These are phyloP conservation scores for Sclerotinia nivalis DNA, from an alignment of 2,329 filamentous ascomycete genomes.

Conservation along the genomic window DNA sequence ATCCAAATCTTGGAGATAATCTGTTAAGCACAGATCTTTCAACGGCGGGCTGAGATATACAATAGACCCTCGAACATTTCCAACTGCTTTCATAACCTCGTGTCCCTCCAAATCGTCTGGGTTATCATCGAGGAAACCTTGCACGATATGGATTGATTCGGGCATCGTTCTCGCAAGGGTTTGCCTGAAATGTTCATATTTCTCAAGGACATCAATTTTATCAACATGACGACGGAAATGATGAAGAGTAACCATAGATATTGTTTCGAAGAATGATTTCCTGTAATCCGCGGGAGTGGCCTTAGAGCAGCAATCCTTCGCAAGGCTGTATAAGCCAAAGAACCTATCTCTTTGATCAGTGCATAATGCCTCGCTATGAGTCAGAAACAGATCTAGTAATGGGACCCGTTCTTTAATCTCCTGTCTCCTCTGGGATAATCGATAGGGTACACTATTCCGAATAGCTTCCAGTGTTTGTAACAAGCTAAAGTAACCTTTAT, in stretches of 20 bases:
- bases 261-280: conserved; percentile 20
- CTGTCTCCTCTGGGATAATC: conserved; percentile 17
- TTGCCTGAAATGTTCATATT: conserved; percentile 17
- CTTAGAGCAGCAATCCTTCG: conserved; percentile 18
- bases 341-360: conserved; percentile 22
- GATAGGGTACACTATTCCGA: conserved; percentile 14
- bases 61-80: conserved; percentile 19
- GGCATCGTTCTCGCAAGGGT: conserved; percentile 12
- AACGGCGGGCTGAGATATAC: conserved; percentile 17
- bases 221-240: conserved; percentile 18
- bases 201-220: conserved; percentile 19
- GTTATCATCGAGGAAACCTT: conserved; percentile 12
- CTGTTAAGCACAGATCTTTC: neutral
- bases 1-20: conserved; percentile 7
- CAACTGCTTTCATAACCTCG: conserved; percentile 18
- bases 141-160: neutral
- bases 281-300: conserved; percentile 21
- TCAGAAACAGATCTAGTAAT: conserved; percentile 23
- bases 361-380: conserved; percentile 21
- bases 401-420: conserved; percentile 10
- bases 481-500: conserved; percentile 12
- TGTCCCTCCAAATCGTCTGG: conserved; percentile 5
- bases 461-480: conserved; percentile 17
- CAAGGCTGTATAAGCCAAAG: conserved; percentile 22
- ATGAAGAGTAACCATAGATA: conserved; percentile 14